These are phyloP conservation scores for Phaffia tasmanica DNA, from an alignment of 768 basidiomycete species.

Conservation along the genomic window DNA sequence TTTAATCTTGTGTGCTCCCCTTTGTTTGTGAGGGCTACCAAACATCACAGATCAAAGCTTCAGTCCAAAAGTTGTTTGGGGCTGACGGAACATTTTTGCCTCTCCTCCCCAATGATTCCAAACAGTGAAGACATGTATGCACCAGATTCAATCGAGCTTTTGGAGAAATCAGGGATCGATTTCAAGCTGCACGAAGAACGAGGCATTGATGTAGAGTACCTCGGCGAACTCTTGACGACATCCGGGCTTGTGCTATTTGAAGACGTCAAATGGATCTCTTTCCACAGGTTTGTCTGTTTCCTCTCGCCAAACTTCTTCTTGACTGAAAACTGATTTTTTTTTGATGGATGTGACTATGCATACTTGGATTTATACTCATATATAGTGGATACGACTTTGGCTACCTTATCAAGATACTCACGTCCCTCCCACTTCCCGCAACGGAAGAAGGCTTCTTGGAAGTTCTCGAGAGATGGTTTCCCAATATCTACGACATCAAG, in stretches of 20 bases:
- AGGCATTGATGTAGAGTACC: slow-evolving; percentile 84
- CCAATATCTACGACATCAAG: slow-evolving; percentile 93
- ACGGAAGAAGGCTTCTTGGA: slow-evolving; percentile 85
- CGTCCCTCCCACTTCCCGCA: slow-evolving; percentile 65
- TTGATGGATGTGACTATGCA: background rate
- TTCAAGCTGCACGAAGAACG: slow-evolving; percentile 85
- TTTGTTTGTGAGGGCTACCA: background rate
- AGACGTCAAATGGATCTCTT: slow-evolving; percentile 92
- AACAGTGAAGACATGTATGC: slow-evolving; percentile 93
- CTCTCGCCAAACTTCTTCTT: too few species aligned
- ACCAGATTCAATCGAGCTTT: slow-evolving; percentile 88
- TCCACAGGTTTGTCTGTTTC: slow-evolving; percentile 65
- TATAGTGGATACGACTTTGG: slow-evolving; percentile 95
- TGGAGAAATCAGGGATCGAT: slow-evolving; percentile 91
- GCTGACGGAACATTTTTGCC: background rate
- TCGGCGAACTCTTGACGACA: slow-evolving; percentile 94
- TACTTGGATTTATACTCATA: background rate
- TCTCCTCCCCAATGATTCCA: background rate
- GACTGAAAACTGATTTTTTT: background rate
- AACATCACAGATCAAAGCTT: background rate
- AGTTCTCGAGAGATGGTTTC: slow-evolving; percentile 81
- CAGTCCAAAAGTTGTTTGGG: background rate
- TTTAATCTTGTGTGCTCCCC: background rate
- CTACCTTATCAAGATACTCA: slow-evolving; percentile 86
- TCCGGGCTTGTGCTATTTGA: slow-evolving; percentile 80